Evolutionary conservation across 257 asterid species (phyloP), one percentile per base, ranked within the genome.

Genomic region (Nemophila menziesii): DNA sequence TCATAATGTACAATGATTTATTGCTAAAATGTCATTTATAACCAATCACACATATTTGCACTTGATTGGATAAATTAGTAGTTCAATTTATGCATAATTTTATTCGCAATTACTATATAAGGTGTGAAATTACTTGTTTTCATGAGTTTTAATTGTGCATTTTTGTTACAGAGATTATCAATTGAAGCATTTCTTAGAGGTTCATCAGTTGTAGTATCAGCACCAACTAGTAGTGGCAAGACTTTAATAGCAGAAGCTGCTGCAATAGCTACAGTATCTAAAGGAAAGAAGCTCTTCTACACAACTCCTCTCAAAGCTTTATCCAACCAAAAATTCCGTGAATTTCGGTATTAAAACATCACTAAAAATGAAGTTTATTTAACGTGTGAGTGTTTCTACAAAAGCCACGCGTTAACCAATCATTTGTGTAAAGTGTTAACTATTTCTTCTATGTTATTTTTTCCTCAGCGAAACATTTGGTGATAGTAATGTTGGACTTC

Each of bases 211-310:
- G 98, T 90, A 44, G 96, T 90, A 29, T 90, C 98, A 61, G 98
- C 98, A 46, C 98, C 98, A n/a, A 90, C 98, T 2, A 90, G 98
- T 64, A 90, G 98, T 57, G 98, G 98, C 15, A 90, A 90, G 69
- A 90, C 98, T 43, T 79, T 90, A 81, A 85, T 90, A 52, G 98
- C 98, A n/a, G 98, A 90, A 71, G 80, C 93, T 62, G 96, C 98
- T 18, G 98, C 96, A 8, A 87, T 90, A 56, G 93, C 98, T 23
- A 85, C 96, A 5, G 73, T 79, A 5, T 80, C 96, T 20, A 73
- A 77, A 52, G 92, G 96, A 57, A 76, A 70, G 75, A 76, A 90
- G 77, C 65, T 90, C 60, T 90, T 90, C 64, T 85, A 90, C 65
- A 90, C 96, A 16, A 85, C 99, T 48, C 99, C 99, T 56, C 71